A percentile compares a stretch with the other conserved stretches of the same genome.
Evolutionary conservation across 1,139 yeast species (phyloP).

Genomic region (Kluyveromyces marxianus): DNA sequence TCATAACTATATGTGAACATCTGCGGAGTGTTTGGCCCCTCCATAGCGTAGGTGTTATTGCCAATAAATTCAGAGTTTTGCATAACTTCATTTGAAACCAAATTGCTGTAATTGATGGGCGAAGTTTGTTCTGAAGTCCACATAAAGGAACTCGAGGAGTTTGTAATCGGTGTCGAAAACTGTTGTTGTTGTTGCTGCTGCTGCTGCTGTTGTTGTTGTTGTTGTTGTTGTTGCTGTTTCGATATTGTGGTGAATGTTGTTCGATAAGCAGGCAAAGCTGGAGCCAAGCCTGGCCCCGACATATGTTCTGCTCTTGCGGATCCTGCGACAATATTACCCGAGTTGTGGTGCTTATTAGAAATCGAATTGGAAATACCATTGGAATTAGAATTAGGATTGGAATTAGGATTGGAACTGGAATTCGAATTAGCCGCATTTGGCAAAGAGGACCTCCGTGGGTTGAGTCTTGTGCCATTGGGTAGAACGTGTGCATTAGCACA

Average conservation of each 20-base stretch:
- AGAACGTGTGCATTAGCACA: slow-evolving; percentile 89
- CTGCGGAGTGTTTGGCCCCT: neutral
- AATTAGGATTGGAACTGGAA: neutral
- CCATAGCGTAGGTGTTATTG: neutral
- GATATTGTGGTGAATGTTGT: too few relatives aligned
- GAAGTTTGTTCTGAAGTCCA: neutral
- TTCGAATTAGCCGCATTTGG: neutral
- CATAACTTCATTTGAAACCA: neutral
- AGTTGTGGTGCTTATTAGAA: neutral
- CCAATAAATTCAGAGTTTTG: neutral
- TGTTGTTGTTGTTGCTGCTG: neutral
- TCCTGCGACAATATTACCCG: too few relatives aligned
- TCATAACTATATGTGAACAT: neutral
- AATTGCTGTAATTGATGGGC: neutral
- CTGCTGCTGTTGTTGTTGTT: neutral
- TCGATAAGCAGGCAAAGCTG: too few relatives aligned
- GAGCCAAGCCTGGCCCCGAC: too few relatives aligned
- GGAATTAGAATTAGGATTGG: too few relatives aligned
- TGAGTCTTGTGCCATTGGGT: slow-evolving; percentile 82
- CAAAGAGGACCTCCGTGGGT: slow-evolving; percentile 30
- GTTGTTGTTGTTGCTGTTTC: too few relatives aligned
- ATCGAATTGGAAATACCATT: neutral
- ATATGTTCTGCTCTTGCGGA: too few relatives aligned
- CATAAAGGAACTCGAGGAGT: neutral
- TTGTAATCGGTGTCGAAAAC: neutral